Conservation (phyloP, 345 rosid genomes). For the Corchorus olitorius region DNA sequence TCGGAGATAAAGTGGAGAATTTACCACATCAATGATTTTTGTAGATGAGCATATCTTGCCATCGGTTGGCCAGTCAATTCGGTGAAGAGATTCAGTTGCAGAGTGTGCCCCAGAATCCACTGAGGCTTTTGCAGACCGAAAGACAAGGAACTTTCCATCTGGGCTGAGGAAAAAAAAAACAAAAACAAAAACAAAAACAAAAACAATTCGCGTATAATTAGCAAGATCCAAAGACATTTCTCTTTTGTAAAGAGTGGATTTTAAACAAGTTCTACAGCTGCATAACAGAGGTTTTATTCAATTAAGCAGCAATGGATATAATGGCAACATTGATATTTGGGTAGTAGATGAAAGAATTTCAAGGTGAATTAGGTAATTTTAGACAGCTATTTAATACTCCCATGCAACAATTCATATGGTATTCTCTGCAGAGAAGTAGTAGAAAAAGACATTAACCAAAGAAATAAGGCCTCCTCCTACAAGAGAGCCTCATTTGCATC, state of each 20-base stretch:
- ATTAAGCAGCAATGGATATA: too few species aligned
- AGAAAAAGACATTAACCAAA: neutral
- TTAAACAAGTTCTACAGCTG: neutral
- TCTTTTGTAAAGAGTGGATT: neutral
- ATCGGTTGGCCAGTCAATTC: slow-evolving; percentile 73
- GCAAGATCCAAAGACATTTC: slow-evolving; percentile 3
- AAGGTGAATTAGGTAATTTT: too few species aligned
- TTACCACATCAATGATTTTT: slow-evolving; percentile 73
- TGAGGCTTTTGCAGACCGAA: slow-evolving; percentile 67
- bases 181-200: too few species aligned
- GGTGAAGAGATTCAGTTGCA: slow-evolving; percentile 77
- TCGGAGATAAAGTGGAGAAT: slow-evolving; percentile 21
- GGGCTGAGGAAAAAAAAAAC: slow-evolving; percentile 57
- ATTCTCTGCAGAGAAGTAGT: neutral
- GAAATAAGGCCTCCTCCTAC: neutral
- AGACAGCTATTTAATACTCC: too few species aligned
- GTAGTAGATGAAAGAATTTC: too few species aligned
- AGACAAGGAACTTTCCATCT: slow-evolving; percentile 77
- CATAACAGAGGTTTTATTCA: too few species aligned
- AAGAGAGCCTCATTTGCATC: neutral
- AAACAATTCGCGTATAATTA: slow-evolving; percentile 18
- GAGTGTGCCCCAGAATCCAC: slow-evolving; percentile 80
- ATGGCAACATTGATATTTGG: too few species aligned
- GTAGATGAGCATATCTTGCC: slow-evolving; percentile 39
- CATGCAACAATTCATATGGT: neutral